Evolutionary conservation across 208 protist species (phyloP).

Genomic region (Lotmaria passim): DNA sequence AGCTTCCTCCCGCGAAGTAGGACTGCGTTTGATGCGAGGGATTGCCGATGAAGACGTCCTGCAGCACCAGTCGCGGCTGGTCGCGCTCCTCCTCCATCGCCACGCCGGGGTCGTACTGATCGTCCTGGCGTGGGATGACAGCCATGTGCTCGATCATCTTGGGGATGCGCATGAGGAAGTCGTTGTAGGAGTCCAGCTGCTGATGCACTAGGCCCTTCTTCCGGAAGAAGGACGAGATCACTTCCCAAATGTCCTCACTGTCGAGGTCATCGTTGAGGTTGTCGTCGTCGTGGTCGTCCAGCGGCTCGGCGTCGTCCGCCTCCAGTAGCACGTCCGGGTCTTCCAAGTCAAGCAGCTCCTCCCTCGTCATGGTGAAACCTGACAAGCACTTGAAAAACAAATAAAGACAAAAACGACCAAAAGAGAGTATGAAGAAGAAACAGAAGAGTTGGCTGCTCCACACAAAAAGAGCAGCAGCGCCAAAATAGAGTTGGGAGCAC

Average conservation of each 20-base stretch:
- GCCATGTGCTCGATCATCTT: constrained; percentile 80
- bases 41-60: constrained; percentile 86
- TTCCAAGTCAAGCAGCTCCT: constrained; percentile 52
- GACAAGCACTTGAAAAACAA: background rate
- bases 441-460: too few relatives aligned
- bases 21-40: constrained; percentile 68
- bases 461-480: background rate
- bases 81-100: constrained; percentile 56
- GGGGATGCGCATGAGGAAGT: constrained; percentile 93
- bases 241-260: constrained; percentile 96
- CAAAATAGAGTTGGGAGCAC: background rate
- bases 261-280: constrained; percentile 67
- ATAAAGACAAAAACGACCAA: background rate
- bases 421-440: constrained; percentile 8
- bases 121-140: constrained; percentile 75
- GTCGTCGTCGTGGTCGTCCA: constrained; percentile 37
- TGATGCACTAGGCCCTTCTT: constrained; percentile 98
- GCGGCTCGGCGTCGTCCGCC: constrained; percentile 65
- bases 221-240: constrained; percentile 98
- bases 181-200: constrained; percentile 99
- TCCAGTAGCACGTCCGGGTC: constrained; percentile 77
- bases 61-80: constrained; percentile 72
- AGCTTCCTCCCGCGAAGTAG: constrained; percentile 54
- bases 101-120: constrained; percentile 79
- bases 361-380: constrained; percentile 16